Conservation (phyloP, 257 asterid species). For the Solanum chilense region DNA sequence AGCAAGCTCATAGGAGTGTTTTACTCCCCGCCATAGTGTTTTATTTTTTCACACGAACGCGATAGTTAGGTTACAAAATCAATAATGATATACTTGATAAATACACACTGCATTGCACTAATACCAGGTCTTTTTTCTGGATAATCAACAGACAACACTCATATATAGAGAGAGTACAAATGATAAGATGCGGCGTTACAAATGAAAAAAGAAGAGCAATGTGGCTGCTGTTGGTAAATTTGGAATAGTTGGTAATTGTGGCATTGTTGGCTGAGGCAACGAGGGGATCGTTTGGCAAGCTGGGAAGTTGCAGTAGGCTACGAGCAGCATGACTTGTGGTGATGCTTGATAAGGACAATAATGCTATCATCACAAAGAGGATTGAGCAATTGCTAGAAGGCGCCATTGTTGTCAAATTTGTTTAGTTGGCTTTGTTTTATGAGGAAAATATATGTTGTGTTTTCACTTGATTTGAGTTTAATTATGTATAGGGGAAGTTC, state of each 20-base stretch:
- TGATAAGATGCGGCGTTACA: neutral
- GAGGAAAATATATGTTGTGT: neutral
- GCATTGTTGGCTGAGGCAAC: neutral
- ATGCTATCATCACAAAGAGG: neutral
- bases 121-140: neutral
- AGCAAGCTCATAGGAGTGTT: too few species aligned
- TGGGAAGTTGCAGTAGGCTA: neutral
- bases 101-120: neutral
- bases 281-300: neutral
- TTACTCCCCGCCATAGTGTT: too few species aligned
- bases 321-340: neutral
- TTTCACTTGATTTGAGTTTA: neutral
- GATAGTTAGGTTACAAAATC: too few species aligned
- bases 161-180: neutral
- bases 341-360: neutral
- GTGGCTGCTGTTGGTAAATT: neutral
- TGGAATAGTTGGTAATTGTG: neutral
- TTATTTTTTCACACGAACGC: too few species aligned
- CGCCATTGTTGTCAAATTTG: neutral
- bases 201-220: neutral
- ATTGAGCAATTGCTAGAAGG: neutral
- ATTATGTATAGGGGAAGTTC: neutral
- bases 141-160: neutral
- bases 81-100: neutral
- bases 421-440: neutral